phyloP scores from a whole-genome alignment of 192 early-diverging fungal species.

The Backusella circina region DNA sequence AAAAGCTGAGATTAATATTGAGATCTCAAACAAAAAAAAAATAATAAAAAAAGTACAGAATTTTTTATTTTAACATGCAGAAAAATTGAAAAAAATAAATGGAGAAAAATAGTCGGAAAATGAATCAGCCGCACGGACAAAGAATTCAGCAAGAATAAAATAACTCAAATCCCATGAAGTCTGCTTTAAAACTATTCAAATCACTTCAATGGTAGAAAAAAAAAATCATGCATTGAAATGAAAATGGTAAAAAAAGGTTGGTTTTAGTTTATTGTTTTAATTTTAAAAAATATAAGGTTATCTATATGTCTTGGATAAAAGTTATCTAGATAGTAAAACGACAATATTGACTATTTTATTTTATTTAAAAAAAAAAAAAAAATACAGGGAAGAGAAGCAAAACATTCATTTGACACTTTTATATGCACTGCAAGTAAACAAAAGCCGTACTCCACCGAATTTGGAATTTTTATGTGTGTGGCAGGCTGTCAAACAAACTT shows the following conservation, averaged over 20 bases:
- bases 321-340: too few relatives aligned
- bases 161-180: conserved; percentile 1
- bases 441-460: conserved; percentile 1
- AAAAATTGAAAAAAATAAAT: background rate
- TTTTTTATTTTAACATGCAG: background rate
- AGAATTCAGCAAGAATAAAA: background rate
- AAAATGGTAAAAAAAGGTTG: background rate
- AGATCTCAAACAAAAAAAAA: background rate
- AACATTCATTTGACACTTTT: background rate
- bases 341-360: too few relatives aligned
- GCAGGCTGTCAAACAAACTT: conserved; percentile 2
- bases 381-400: background rate
- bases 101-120: background rate
- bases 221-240: background rate
- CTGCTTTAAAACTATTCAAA: background rate
- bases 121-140: background rate
- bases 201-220: background rate
- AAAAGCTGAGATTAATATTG: background rate
- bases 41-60: background rate
- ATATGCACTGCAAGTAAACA: background rate
- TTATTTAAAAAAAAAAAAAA: background rate
- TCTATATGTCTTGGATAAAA: background rate
- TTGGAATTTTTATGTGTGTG: background rate
- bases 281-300: background rate
- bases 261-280: background rate